Conservation (phyloP, 1,139 yeast species). For the Lizanozyma gosingica region DNA sequence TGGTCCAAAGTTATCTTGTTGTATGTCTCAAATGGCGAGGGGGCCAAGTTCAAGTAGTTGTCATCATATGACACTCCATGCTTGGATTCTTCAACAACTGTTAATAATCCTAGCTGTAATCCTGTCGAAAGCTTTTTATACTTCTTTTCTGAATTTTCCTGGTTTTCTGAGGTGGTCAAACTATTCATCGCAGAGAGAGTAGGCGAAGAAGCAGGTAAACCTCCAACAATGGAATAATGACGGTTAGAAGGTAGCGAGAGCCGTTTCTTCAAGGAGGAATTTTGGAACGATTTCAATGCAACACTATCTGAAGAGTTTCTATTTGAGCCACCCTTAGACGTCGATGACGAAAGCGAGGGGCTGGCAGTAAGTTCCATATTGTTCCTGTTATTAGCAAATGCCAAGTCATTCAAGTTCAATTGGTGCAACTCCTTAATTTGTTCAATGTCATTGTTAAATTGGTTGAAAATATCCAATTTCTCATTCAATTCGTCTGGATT, state of each 20-base stretch:
- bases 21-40: conserved; percentile 20
- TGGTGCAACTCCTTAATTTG: conserved; percentile 24
- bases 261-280: conserved; percentile 19
- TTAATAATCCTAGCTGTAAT: conserved; percentile 30
- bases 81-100: conserved; percentile 29
- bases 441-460: conserved; percentile 27
- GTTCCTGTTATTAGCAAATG: conserved; percentile 13
- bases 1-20: conserved; percentile 31
- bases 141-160: conserved; percentile 13
- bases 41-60: conserved; percentile 20
- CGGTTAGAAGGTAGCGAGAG: conserved; percentile 16
- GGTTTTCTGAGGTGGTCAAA: conserved; percentile 1
- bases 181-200: conserved; percentile 5
- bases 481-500: conserved; percentile 27
- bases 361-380: conserved; percentile 9
- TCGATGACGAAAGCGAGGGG: conserved; percentile 9
- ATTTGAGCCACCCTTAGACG: no score
- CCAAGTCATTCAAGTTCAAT: conserved; percentile 20
- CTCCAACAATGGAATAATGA: not conserved
- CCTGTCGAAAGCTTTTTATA: conserved; percentile 30
- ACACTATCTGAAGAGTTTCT: conserved; percentile 3
- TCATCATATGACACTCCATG: conserved; percentile 18
- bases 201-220: conserved; percentile 3
- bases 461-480: conserved; percentile 28
- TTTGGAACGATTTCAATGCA: conserved; percentile 30